Evolutionary conservation across 306 rosid species (phyloP), one percentile per base, ranked within the genome.

Genomic region (Hippophae rhamnoides): DNA sequence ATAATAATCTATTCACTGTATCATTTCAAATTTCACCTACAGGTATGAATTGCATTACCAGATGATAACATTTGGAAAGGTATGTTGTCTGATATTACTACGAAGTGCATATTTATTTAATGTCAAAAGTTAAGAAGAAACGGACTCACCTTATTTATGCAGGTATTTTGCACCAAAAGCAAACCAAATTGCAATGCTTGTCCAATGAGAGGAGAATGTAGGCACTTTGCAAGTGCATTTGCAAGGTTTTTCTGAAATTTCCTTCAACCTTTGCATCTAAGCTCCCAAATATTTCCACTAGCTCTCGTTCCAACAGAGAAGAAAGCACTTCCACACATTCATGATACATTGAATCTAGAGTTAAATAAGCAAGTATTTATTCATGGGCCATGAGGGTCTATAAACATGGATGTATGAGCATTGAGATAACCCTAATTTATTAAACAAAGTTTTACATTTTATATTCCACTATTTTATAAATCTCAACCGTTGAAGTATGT

Each of bases 31-130:
- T 42, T 73, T 52, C 71, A 59, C 54, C 47, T 65, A 49, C 94
- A 89, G 99, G 82, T 93, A 93, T 65, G 99, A 93, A 78, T 80
- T 93, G 71, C 99, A 93, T 78, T 93, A 89, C 73, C 99, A 93
- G 83, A 77, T 93, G 90, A 93, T 93, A 75, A 93, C 99, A 64
- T 93, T 93, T 77, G 99, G 99, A 82, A 93, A 93, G 97, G 99
- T 86, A 79, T 41, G 57, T 26, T 66, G 54, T 60, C 65, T 54
- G 56, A 56, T 74, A 47, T 58, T 13, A 23, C 26, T 48, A 7
- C 18, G 42, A 49, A 12, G 59, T 62, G 18, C 47, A 10, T 61
- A 57, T 41, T 25, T 62, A 41, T 56, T 49, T 65, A 31, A 56
- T 7, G 43, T 59, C 54, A 54, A 61, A 62, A 73, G 73, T 62